Evolutionary conservation across 78 protist genomes (phyloP).

Genomic region (Blattamonas nauphoetae): DNA sequence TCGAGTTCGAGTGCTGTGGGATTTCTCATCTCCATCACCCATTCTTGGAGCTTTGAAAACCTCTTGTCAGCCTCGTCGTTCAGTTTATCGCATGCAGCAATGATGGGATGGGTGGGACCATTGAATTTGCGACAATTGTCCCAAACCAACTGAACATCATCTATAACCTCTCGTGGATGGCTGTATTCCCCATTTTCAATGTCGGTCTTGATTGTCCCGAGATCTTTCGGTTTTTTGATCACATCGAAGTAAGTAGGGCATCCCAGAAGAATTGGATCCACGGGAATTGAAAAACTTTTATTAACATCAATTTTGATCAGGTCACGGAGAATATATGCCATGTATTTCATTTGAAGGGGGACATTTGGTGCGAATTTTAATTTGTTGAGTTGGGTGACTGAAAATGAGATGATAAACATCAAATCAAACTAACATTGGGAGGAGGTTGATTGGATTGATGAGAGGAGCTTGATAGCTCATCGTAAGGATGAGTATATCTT

Average conservation of each 20-base stretch:
- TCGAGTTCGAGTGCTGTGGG: too few relatives aligned
- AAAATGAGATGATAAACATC: neutral
- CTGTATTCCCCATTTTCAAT: neutral
- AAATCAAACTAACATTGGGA: neutral
- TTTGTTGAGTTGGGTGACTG: neutral
- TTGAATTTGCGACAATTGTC: neutral
- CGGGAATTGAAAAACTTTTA: neutral
- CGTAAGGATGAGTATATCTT: too few relatives aligned
- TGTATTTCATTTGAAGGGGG: neutral
- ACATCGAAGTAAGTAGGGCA: neutral
- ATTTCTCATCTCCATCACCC: too few relatives aligned
- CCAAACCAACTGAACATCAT: neutral
- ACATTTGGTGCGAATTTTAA: neutral
- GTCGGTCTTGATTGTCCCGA: neutral
- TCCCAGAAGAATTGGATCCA: neutral
- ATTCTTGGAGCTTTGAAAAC: too few relatives aligned
- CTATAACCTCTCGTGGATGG: neutral
- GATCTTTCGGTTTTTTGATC: neutral
- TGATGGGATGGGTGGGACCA: neutral
- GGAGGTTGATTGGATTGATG: neutral
- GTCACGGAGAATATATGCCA: neutral
- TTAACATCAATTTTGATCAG: neutral
- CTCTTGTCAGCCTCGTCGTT: too few relatives aligned
- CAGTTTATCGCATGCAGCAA: too few relatives aligned
- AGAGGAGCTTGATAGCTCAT: neutral